Base-by-base conservation (phyloP, 208 protist species). In the Acanthamoeba rhysodes region DNA sequence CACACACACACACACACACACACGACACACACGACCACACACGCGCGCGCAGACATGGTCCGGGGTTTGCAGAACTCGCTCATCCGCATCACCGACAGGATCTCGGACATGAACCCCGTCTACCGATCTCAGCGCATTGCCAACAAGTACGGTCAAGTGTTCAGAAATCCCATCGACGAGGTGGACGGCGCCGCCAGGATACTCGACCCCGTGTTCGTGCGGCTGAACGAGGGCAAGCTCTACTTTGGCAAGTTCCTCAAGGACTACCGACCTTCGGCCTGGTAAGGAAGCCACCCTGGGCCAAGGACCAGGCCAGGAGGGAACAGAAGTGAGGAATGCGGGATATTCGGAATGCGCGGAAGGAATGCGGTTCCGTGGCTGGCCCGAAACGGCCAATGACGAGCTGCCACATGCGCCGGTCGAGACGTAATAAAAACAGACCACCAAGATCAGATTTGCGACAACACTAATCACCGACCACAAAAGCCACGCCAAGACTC, bases 141-240 rank as follows among this genome's bases (percentile, higher is more conserved):
- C 59, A 91, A 91, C 53, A 91, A 91, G 55, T 91, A 91, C 32
- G 85, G 85, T 29, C 32, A 64, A 32, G 62, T 70, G 57, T 91
- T 91, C 62, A 18, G 85, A 9, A 91, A 91, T n/a, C 85, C 85
- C 4, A 91, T 91, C 85, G 85, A 91, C 8, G 85, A 91, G 32
- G 85, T 91, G 29, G 85, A 91, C 85, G 85, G 85, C 29, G 85
- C 85, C 10, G 85, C 85, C 16, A 64, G 78, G 78, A 91, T 91
- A 66, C 57, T 91, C 18, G 85, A 91, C 20, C 85, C 85, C 2
- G 48, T 91, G 29, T 91, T 91, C 85, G 22, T 50, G 16, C 27
- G 55, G 34, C 29, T 64, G 55, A 64, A 91, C 24, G 55, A n/a
- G 16, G 85, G 55, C 48, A 91, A 91, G 59, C 32, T 48, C 57